Conservation (phyloP, 176 grass and related monocot genomes). For the Oryza rufipogon region DNA sequence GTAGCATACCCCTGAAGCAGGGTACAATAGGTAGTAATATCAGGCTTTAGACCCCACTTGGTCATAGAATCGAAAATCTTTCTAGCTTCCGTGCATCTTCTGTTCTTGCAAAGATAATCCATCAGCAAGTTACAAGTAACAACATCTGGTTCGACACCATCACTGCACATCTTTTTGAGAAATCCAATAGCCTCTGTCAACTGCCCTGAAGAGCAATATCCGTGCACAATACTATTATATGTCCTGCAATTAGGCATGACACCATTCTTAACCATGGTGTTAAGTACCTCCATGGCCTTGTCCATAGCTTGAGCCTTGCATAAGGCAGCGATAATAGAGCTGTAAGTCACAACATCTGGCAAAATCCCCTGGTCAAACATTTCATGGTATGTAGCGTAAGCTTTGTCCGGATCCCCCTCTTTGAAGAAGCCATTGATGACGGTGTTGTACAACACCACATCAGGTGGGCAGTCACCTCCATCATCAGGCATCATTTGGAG, state of each 20-base stretch:
- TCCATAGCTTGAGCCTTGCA: constrained; percentile 9
- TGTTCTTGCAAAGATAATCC: too few species aligned
- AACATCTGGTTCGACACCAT: neutral
- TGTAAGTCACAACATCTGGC: constrained; percentile 31
- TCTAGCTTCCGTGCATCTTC: too few species aligned
- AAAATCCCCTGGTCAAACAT: neutral
- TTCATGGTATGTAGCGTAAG: neutral
- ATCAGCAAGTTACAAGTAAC: too few species aligned
- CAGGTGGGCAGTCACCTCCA: neutral
- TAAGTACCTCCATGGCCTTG: neutral
- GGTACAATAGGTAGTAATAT: too few species aligned
- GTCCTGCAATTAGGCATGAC: neutral
- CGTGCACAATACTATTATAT: constrained; percentile 20
- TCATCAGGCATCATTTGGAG: constrained; percentile 19
- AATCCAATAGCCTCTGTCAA: neutral
- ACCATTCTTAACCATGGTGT: constrained; percentile 10
- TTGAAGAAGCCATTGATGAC: constrained; percentile 30
- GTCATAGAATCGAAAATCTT: too few species aligned
- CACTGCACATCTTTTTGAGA: constrained; percentile 18
- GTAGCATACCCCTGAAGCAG: too few species aligned
- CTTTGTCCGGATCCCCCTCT: neutral
- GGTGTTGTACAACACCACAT: constrained; percentile 27
- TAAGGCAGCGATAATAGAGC: neutral
- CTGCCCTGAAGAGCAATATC: neutral
- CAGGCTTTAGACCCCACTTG: too few species aligned